Base-by-base conservation (phyloP, 768 basidiomycete genomes). In the Rhizopogon salebrosus region DNA sequence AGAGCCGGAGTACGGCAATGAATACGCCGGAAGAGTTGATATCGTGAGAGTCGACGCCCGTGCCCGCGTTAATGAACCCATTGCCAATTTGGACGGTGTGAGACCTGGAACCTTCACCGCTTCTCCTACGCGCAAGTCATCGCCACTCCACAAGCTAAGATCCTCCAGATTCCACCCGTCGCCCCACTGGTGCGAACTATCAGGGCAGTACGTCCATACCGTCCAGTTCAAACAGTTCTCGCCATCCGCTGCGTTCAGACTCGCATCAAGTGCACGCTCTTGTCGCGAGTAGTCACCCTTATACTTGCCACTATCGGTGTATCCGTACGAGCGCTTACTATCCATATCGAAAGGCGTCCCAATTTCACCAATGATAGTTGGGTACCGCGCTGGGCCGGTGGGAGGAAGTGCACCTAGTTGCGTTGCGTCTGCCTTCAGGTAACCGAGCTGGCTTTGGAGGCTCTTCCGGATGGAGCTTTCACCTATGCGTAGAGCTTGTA, bases 141-240 rank as follows among this genome's bases (percentile, higher is more conserved):
- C 90, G 3, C 68, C 58, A 59, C 85, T 87, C 90, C 90, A 98
- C 13, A 98, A 56, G 57, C 89, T 92, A 54, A 98, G 67, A 71
- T 98, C 95, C 71, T 99, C 95, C 70, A 90, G 82, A 66, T 98
- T 95, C 95, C 95, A 99, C 1, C 85, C 85, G 69, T 99, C 95
- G 13, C 95, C 93, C 91, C 90, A 97, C 63, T 80, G 73, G 63
- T 98, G 92, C 23, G 75, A 76, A 62, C 85, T 85, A 60, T 95
- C 89, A 0, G 88, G 74, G 54, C 87, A 87, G 64, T 95, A 97
- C 31, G 84, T 89, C 94, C 94, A 97, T 8, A 92, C 71, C 41
- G 92, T 93, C 67, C 82, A 95, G 60, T 77, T 91, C 54, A 95
- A 67, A 34, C 68, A 77, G 58, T 92, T 92, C 9, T 70, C 64